phyloP scores from a whole-genome alignment of 306 rosid species.

The Cucumis cinereus region DNA sequence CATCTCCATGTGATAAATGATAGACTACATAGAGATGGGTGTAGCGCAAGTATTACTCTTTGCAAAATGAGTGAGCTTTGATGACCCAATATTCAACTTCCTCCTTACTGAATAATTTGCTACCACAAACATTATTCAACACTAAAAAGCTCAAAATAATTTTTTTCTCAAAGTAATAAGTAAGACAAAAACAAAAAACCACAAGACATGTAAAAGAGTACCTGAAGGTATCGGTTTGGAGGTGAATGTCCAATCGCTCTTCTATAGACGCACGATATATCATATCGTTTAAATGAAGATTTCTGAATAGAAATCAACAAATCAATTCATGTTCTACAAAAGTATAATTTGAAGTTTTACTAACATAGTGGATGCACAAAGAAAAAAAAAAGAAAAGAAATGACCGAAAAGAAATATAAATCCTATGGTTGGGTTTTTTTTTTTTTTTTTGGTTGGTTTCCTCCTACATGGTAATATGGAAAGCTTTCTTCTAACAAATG shows the following conservation, averaged over 20 bases:
- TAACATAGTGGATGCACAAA: not conserved
- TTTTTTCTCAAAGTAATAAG: not conserved
- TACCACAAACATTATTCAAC: not conserved
- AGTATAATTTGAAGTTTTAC: not conserved
- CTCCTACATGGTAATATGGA: too few relatives aligned
- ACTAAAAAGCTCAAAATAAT: not conserved
- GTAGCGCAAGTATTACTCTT: too few relatives aligned
- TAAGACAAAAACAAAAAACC: not conserved
- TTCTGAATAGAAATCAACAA: slow-evolving; percentile 33
- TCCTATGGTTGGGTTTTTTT: not conserved
- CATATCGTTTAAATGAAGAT: slow-evolving; percentile 82
- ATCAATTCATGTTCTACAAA: not conserved
- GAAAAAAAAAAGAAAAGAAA: not conserved
- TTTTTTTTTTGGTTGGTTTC: too few relatives aligned
- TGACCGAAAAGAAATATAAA: not conserved
- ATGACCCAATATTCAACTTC: not conserved
- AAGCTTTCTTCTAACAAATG: too few relatives aligned
- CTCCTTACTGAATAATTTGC: not conserved
- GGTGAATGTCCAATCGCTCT: slow-evolving; percentile 90
- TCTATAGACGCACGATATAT: slow-evolving; percentile 68
- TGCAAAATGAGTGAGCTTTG: not conserved
- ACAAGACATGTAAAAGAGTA: slow-evolving; percentile 10
- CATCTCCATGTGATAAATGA: too few relatives aligned
- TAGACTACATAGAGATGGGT: too few relatives aligned
- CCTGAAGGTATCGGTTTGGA: slow-evolving; percentile 92